Evolutionary conservation across 176 grass and related monocot genomes (phyloP).

Genomic region (Dendrocalamus sinicus): DNA sequence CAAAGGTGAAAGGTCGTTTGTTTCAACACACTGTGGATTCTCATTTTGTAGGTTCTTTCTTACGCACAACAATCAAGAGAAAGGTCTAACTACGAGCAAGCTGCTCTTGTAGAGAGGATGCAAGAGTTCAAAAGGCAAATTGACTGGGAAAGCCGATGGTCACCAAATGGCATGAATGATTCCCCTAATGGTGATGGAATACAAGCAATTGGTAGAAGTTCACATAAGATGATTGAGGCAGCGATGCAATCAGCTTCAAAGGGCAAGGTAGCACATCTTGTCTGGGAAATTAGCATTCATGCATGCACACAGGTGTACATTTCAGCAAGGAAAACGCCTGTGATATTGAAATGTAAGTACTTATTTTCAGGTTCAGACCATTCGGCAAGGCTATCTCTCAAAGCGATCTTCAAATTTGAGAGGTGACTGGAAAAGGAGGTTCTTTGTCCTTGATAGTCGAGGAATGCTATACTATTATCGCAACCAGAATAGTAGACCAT

Average conservation of each 20-base stretch:
- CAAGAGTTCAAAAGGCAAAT: constrained; percentile 99
- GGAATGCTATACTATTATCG: constrained; percentile 99
- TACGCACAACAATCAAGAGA: constrained; percentile 99
- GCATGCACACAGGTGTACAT: constrained; percentile 1
- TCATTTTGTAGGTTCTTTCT: constrained; percentile 71
- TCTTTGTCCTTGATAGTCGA: constrained; percentile 97
- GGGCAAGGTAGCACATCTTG: constrained; percentile 76
- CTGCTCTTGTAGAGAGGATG: constrained; percentile 89
- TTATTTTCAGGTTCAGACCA: constrained; percentile 92
- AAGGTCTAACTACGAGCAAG: constrained; percentile 94
- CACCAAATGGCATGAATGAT: constrained; percentile 69
- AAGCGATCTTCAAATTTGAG: constrained; percentile 97
- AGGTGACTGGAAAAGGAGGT: constrained; percentile 99
- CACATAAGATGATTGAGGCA: constrained; percentile 98
- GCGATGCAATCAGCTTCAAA: constrained; percentile 91
- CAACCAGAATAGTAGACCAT: constrained; percentile 84
- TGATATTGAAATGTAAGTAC: constrained; percentile 19
- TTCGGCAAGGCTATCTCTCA: constrained; percentile 97
- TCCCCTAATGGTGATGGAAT: constrained; percentile 96
- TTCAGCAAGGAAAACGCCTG: constrained; percentile 1
- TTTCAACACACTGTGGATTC: constrained; percentile 31
- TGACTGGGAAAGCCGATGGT: constrained; percentile 87
- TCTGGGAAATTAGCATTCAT: constrained; percentile 10
- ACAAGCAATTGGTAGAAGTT: constrained; percentile 96
- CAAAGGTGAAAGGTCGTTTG: constrained; percentile 22